Evolutionary conservation across 352 stramenopile genomes (phyloP).

Genomic region (Globisporangium middletonii): DNA sequence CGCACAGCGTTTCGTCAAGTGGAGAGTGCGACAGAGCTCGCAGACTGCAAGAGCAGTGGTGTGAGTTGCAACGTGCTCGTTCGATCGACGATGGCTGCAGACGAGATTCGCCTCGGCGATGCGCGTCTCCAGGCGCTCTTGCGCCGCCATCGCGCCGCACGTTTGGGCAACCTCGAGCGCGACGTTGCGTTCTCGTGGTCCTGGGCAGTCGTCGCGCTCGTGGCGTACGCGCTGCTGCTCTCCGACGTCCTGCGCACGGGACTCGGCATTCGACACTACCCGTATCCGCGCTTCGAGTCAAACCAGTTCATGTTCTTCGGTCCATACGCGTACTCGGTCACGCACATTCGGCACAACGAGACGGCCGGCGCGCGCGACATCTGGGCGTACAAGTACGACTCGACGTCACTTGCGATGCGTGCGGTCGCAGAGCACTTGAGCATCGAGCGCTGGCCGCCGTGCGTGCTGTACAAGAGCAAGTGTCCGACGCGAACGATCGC

Average conservation of each 20-base stretch:
- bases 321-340: constrained; percentile 4
- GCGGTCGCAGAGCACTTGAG: constrained; percentile 5
- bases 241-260: constrained; percentile 13
- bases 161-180: neutral
- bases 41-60: too few relatives aligned
- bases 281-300: neutral
- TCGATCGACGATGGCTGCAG: too few relatives aligned
- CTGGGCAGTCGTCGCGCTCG: constrained; percentile 2
- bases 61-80: too few relatives aligned
- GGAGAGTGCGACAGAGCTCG: too few relatives aligned
- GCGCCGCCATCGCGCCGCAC: neutral
- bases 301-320: constrained; percentile 1
- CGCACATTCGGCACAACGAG: neutral
- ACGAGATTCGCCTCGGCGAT: too few relatives aligned
- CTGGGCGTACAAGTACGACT: constrained; percentile 9
- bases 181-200: constrained; percentile 3
- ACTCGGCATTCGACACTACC: neutral
- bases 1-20: too few relatives aligned
- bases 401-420: neutral
- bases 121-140: neutral
- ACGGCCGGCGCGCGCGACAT: neutral
- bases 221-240: constrained; percentile 13
- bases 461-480: constrained; percentile 7
- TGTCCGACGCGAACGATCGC: neutral
- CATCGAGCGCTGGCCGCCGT: constrained; percentile 1